Conservation (phyloP, 345 rosid species). For the Arabis alpina region DNA sequence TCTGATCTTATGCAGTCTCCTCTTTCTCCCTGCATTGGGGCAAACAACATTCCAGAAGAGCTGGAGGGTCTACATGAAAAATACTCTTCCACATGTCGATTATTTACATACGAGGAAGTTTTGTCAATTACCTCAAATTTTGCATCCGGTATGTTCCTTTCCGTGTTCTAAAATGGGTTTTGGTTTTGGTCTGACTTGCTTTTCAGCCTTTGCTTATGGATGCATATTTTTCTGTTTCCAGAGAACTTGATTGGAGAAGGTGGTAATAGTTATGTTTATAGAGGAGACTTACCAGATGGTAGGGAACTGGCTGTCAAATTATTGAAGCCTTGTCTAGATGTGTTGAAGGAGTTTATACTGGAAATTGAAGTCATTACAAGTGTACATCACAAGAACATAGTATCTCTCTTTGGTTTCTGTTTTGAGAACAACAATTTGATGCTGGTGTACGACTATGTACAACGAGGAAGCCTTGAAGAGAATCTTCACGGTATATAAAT, state of each 20-base stretch:
- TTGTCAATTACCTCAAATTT: constrained; percentile 69
- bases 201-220: constrained; percentile 16
- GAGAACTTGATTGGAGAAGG: constrained; percentile 92
- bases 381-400: constrained; percentile 78
- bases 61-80: constrained; percentile 66
- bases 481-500: constrained; percentile 72
- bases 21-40: constrained; percentile 49
- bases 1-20: constrained; percentile 46
- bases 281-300: constrained; percentile 81
- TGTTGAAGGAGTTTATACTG: constrained; percentile 68
- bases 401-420: constrained; percentile 86
- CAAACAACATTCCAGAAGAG: constrained; percentile 56
- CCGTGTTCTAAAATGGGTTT: constrained; percentile 7
- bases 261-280: constrained; percentile 88
- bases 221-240: constrained; percentile 45
- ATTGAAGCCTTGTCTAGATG: constrained; percentile 72
- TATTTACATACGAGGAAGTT: constrained; percentile 82
- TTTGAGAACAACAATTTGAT: constrained; percentile 67
- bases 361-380: constrained; percentile 82
- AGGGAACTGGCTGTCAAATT: constrained; percentile 91
- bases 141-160: constrained; percentile 58
- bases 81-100: constrained; percentile 79
- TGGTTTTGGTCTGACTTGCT: constrained; percentile 21
- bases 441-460: constrained; percentile 77
- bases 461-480: constrained; percentile 97